Base-by-base conservation (phyloP, 2,329 filamentous ascomycete species). In the Botrytis porri region DNA sequence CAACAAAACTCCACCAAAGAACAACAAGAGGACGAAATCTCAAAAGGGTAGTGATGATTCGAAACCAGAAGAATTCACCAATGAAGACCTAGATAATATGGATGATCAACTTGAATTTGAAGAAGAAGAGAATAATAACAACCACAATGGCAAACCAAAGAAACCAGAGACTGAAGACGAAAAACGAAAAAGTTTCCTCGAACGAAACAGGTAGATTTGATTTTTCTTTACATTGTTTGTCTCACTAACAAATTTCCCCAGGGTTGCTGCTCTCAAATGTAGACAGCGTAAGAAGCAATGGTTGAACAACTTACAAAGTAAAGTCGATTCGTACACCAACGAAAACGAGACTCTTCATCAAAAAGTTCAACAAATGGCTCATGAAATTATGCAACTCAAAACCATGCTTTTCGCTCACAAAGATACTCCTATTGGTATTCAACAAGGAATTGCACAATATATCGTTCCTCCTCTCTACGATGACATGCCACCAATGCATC, bases 261-360 rank as follows among this genome's bases (percentile, higher is more conserved):
- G 96, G 81, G 94, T 99, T 76, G 96, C 96, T 75, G 96, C 96
- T 4, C 86, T 99, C 74, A 99, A 99, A 81, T 99, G 96, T 83
- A 92, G 96, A 75, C 96, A 99, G 82, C 90, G 96, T 32, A 99
- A 99, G 87, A 99, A 99, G 87, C 96, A 98, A 81, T 99, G 96
- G 96, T 88, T 98, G 73, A 93, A 93, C 45, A 98, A 97, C 78
- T 87, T 99, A 1, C 96, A 99, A 82, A 89, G 89, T 72, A 98
- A 98, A 83, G 95, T 98, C 25, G 96, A 99, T 82, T 87, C 97
- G 77, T 98, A 94, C 80, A 95, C 92, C 75, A 91, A 88, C 0
- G 96, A 99, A 83, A 98, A 98, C 76, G 96, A 99, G 80, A 90
- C 90, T 1, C 86, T 99, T 48, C 93, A 91, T 29, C 87, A 90